These are phyloP conservation scores for Aspergillus neotritici DNA, from an alignment of 2,329 filamentous ascomycete genomes.

Conservation along the genomic window DNA sequence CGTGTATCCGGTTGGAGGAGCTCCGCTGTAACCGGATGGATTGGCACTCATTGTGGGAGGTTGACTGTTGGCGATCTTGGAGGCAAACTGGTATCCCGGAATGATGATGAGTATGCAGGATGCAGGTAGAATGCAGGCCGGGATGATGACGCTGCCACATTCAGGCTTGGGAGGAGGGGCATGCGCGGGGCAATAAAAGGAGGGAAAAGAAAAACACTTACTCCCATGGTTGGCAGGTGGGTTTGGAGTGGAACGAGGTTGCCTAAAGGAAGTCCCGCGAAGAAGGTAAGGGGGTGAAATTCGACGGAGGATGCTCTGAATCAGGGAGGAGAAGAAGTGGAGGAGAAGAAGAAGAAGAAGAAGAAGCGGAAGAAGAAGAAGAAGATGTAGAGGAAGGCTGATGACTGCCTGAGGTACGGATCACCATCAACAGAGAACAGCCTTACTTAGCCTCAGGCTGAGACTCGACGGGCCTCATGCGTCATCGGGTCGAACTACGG, in stretches of 20 bases:
- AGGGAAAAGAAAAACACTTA: not conserved
- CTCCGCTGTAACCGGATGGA: constrained; percentile 28
- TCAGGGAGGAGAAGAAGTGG: not conserved
- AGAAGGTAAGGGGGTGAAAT: too few relatives aligned
- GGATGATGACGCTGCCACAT: not conserved
- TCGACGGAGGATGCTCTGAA: too few relatives aligned
- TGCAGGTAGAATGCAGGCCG: constrained; percentile 9
- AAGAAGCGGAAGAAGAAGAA: not conserved
- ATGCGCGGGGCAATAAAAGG: constrained; percentile 5
- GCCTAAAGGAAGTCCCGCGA: too few relatives aligned
- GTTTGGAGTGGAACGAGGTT: too few relatives aligned
- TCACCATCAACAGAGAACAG: not conserved
- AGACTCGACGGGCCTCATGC: too few relatives aligned
- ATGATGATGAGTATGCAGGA: constrained; percentile 3
- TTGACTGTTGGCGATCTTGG: constrained; percentile 37
- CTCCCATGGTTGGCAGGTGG: too few relatives aligned
- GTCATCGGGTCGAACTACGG: too few relatives aligned
- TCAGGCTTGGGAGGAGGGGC: constrained; percentile 1
- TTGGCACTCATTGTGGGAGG: constrained; percentile 14
- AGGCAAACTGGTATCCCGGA: constrained; percentile 28
- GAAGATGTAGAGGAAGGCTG: not conserved
- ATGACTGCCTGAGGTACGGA: not conserved
- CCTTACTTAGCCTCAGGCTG: not conserved
- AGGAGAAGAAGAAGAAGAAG: not conserved
- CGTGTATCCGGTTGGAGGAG: constrained; percentile 34